Percentiles rank a stretch among this genome's conserved stretches.
These are phyloP conservation scores for Xylariomycetidae sp. DNA, from an alignment of 2,329 filamentous ascomycete genomes.

Conservation along the genomic window DNA sequence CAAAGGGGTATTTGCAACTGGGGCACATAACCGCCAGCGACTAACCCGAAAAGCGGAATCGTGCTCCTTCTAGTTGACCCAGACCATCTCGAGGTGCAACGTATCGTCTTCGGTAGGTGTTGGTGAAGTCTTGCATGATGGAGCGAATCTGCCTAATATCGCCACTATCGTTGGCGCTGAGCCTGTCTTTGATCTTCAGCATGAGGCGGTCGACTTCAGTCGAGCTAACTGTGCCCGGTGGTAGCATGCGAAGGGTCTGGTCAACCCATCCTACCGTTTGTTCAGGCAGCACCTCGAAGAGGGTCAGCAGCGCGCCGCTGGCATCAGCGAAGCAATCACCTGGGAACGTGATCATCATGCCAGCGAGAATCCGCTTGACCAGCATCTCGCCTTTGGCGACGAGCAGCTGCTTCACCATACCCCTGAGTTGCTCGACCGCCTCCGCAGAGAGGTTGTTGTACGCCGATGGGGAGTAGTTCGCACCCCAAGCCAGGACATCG, in stretches of 20 bases:
- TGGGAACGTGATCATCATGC: constrained; percentile 99
- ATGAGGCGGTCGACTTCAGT: constrained; percentile 77
- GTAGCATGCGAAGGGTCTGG: constrained; percentile 75
- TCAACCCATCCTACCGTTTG: constrained; percentile 80
- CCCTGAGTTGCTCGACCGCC: constrained; percentile 63
- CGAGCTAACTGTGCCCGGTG: constrained; percentile 71
- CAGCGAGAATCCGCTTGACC: constrained; percentile 84
- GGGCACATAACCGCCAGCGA: background rate
- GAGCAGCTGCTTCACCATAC: constrained; percentile 67
- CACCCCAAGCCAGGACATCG: constrained; percentile 84
- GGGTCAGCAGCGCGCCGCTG: constrained; percentile 80
- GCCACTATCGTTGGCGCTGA: constrained; percentile 56
- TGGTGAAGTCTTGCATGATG: constrained; percentile 93
- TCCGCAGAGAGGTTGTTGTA: constrained; percentile 45
- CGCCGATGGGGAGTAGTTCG: constrained; percentile 63
- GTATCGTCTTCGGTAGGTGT: constrained; percentile 85
- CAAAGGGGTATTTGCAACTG: no score
- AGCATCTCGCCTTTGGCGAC: constrained; percentile 66
- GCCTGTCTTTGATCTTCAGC: constrained; percentile 70
- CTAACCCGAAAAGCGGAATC: constrained; percentile 72
- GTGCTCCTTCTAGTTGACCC: constrained; percentile 76
- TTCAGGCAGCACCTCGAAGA: constrained; percentile 81
- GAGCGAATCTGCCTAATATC: constrained; percentile 71
- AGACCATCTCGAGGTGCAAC: constrained; percentile 91
- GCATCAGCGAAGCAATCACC: constrained; percentile 93